phyloP scores from a whole-genome alignment of 805 yeast genomes.

The Peterozyma toletana region DNA sequence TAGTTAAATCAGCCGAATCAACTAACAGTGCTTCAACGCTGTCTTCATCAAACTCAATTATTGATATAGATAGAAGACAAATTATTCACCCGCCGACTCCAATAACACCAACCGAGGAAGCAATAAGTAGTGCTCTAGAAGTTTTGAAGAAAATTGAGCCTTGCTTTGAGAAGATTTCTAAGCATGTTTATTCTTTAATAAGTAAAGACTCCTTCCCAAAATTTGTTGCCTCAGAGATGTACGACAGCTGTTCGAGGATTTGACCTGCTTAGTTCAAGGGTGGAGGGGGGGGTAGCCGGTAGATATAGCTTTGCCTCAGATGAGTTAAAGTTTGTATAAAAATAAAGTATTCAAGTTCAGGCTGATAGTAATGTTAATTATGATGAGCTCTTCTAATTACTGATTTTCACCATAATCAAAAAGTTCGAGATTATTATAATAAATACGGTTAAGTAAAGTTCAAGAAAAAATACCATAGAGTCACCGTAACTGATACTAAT shows the following conservation, averaged over 20 bases:
- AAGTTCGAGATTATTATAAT: too few relatives aligned
- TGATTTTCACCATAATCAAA: too few relatives aligned
- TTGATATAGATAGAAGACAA: neutral
- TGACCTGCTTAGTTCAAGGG: too few relatives aligned
- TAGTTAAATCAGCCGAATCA: neutral
- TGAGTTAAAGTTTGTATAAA: too few relatives aligned
- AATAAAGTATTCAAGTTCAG: too few relatives aligned
- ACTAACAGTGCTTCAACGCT: neutral
- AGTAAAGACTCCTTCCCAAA: conserved; percentile 70
- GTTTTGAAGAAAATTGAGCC: conserved; percentile 31
- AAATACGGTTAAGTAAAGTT: too few relatives aligned
- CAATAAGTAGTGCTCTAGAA: conserved; percentile 24
- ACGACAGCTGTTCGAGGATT: too few relatives aligned
- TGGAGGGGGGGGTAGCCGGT: too few relatives aligned
- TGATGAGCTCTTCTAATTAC: too few relatives aligned
- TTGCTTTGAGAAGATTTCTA: conserved; percentile 40
- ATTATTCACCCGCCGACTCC: neutral
- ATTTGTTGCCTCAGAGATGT: conserved; percentile 38
- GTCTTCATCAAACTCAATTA: neutral
- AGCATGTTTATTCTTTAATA: conserved; percentile 50
- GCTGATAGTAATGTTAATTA: too few relatives aligned
- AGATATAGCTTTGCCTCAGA: too few relatives aligned
- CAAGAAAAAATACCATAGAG: too few relatives aligned
- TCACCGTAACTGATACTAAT: conserved; percentile 16
- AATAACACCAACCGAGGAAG: conserved; percentile 24